Percentiles rank a stretch among this genome's conserved stretches.
These are phyloP conservation scores for Aureobasidium sp. DNA, from an alignment of 2,329 filamentous ascomycete genomes.

Conservation along the genomic window DNA sequence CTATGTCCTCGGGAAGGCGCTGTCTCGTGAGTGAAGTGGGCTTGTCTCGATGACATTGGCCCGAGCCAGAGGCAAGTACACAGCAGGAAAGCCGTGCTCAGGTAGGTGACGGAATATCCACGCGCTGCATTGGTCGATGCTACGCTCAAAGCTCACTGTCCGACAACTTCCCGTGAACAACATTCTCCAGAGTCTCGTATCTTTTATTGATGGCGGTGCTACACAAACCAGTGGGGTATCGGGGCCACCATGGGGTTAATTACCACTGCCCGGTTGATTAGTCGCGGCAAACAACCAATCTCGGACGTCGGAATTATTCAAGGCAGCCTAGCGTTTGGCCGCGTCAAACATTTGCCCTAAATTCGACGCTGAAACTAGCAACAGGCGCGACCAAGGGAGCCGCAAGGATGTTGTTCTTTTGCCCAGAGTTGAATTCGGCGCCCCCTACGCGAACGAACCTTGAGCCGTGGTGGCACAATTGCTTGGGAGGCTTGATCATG, in stretches of 20 bases:
- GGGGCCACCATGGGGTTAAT: background rate
- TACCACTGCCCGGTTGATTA: background rate
- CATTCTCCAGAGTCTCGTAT: background rate
- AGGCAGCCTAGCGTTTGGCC: background rate
- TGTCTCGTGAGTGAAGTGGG: background rate
- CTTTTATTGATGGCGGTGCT: background rate
- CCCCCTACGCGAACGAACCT: background rate
- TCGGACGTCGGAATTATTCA: background rate
- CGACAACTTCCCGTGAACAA: background rate
- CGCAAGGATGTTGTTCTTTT: background rate
- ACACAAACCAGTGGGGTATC: background rate
- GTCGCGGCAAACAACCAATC: background rate
- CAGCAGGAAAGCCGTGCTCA: background rate
- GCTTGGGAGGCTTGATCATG: background rate
- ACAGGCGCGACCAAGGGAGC: background rate
- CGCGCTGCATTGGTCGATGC: background rate
- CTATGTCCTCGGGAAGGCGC: background rate
- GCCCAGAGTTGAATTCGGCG: background rate
- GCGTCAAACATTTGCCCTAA: background rate
- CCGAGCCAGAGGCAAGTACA: too few species aligned
- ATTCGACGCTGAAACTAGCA: background rate
- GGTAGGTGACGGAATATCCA: background rate
- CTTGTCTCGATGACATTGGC: background rate
- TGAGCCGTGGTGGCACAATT: background rate
- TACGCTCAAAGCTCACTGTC: background rate